These are phyloP conservation scores for Heterobasidion parviporum DNA, from an alignment of 1,284 basidiomycete genomes.

Conservation along the genomic window DNA sequence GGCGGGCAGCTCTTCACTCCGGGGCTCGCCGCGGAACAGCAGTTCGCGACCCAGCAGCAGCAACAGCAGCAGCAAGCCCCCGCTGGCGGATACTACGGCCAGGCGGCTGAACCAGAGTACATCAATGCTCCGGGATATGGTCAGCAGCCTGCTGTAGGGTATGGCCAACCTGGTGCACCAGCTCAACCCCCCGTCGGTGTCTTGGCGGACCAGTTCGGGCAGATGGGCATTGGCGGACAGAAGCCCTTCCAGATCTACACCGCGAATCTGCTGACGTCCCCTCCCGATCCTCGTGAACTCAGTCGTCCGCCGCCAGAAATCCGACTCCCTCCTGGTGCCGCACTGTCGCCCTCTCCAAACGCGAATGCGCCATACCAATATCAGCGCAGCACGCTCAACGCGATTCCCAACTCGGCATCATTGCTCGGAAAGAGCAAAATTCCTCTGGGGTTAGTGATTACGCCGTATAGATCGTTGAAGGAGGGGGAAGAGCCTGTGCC, in stretches of 20 bases:
- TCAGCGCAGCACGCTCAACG: constrained; percentile 88
- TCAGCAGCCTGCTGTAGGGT: constrained; percentile 35
- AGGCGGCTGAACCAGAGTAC: constrained; percentile 48
- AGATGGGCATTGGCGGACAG: constrained; percentile 71
- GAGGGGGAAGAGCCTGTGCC: constrained; percentile 78
- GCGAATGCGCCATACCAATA: constrained; percentile 89
- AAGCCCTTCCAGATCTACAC: constrained; percentile 73
- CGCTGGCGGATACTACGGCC: constrained; percentile 41
- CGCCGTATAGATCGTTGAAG: constrained; percentile 83
- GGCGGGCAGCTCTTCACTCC: constrained; percentile 79
- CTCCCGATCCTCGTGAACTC: constrained; percentile 84
- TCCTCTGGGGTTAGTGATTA: constrained; percentile 85
- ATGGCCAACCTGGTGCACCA: constrained; percentile 30
- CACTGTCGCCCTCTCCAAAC: constrained; percentile 72
- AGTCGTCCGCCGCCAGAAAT: constrained; percentile 82
- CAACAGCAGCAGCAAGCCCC: constrained; percentile 29
- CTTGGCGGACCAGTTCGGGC: constrained; percentile 78
- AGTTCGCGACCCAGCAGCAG: constrained; percentile 50
- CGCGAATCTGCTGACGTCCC: constrained; percentile 83
- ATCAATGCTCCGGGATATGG: constrained; percentile 40
- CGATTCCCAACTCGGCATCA: constrained; percentile 89
- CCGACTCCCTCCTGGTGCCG: constrained; percentile 76
- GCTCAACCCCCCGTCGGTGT: constrained; percentile 43
- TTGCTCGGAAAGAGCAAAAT: constrained; percentile 91
- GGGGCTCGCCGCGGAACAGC: constrained; percentile 59